Base-by-base conservation (phyloP, 768 basidiomycete species). In the Cantharellus anzutake region DNA sequence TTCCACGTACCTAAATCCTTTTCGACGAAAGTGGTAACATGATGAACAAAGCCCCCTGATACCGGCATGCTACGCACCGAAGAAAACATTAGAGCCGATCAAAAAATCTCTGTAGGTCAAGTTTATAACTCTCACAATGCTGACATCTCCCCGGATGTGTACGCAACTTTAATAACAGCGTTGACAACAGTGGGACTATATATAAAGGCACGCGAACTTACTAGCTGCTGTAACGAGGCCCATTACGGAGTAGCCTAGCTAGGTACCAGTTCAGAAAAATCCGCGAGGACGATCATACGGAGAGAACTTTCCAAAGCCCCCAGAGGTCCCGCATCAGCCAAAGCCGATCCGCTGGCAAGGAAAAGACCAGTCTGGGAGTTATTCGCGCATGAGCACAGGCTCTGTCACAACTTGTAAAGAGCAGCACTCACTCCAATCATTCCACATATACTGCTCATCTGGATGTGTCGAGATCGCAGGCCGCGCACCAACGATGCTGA, bases 241-340 rank as follows among this genome's bases (percentile, higher is more conserved):
- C 58, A 29, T 59, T 62, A 38, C 60, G 50, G 37, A 62, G 41
- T 4, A 52, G 59, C 61, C 60, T 62, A 56, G 53, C 35, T 16
- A 5, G 37, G 11, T 34, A 53, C 58, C 58, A 20, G 42, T 11
- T 59, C 42, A 14, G 58, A 48, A 11, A 5, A 40, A n/a, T 59
- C 3, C 57, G 38, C n/a, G 57, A 60, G n/a, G n/a, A 29, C 39
- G 60, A n/a, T 40, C 2, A 37, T 34, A 41, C 29, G 3, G n/a
- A 7, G 37, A 16, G 16, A 14, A 38, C 61, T 42, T 20, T 60
- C 61, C 3, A 62, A 58, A 5, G 61, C 59, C 5, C 61, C 61
- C 20, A 41, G 51, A 20, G 61, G 61, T 14, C 61, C 61, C 7
- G 60, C 59, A 20, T 62, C 61, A 11, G 60, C 61, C 5, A 62